phyloP scores from a whole-genome alignment of 2,329 filamentous ascomycete genomes.

The Gnomoniopsis sp. region DNA sequence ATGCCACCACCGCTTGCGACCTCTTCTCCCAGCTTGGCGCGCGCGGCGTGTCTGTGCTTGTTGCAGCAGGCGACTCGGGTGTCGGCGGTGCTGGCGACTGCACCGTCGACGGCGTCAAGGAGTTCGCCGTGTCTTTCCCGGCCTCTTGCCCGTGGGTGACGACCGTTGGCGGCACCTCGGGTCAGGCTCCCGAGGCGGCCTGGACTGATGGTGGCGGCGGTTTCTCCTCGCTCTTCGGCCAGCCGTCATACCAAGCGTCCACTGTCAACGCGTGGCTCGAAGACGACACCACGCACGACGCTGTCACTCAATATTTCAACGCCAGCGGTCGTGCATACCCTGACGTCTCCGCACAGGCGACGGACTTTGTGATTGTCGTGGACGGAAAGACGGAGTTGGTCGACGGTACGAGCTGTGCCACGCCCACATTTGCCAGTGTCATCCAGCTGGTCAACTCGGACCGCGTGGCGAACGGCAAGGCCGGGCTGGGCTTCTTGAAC shows the following conservation, averaged over 20 bases:
- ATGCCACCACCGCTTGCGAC: constrained; percentile 48
- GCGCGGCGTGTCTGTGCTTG: constrained; percentile 63
- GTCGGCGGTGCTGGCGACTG: constrained; percentile 26
- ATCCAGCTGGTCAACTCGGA: constrained; percentile 52
- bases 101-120: constrained; percentile 20
- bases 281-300: constrained; percentile 4
- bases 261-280: constrained; percentile 25
- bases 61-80: constrained; percentile 57
- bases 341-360: constrained; percentile 35
- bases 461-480: constrained; percentile 39
- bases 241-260: constrained; percentile 39
- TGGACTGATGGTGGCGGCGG: constrained; percentile 50
- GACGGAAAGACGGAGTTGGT: not conserved
- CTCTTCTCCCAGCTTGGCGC: constrained; percentile 63
- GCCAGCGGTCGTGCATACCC: constrained; percentile 17
- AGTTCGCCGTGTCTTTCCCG: constrained; percentile 41
- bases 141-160: constrained; percentile 58
- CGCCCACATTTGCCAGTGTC: constrained; percentile 49
- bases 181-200: constrained; percentile 46
- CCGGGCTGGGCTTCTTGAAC: constrained; percentile 40
- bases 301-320: constrained; percentile 34
- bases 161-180: constrained; percentile 56
- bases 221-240: constrained; percentile 45
- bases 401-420: constrained; percentile 36
- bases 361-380: constrained; percentile 19